phyloP scores from a whole-genome alignment of 164 flowering plant genomes.

The Aristolochia fimbriata region DNA sequence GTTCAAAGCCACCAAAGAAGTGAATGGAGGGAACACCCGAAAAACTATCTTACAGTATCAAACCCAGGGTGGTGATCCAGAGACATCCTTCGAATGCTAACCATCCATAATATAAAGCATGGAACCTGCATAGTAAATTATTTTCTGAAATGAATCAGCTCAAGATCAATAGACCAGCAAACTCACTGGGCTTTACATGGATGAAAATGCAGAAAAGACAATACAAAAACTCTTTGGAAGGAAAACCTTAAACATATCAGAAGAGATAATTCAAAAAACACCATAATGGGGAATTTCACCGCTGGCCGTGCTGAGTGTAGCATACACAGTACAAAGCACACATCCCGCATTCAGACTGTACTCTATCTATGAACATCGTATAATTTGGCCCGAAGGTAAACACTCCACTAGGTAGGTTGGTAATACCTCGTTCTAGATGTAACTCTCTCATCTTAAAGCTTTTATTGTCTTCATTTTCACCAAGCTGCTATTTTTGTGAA shows the following conservation, averaged over 20 bases:
- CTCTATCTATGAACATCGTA: too few relatives aligned
- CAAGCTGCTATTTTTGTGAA: too few relatives aligned
- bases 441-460: too few relatives aligned
- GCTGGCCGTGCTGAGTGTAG: neutral
- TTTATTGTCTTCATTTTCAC: too few relatives aligned
- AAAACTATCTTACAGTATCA: constrained; percentile 60
- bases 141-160: too few relatives aligned
- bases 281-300: neutral
- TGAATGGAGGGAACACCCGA: neutral
- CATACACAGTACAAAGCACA: too few relatives aligned
- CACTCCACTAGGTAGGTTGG: too few relatives aligned
- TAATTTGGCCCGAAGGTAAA: too few relatives aligned
- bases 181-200: neutral
- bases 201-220: neutral
- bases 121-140: constrained; percentile 44
- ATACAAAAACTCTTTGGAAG: neutral
- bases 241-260: neutral
- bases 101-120: constrained; percentile 68
- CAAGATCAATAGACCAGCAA: too few relatives aligned
- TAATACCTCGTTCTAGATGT: too few relatives aligned
- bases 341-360: too few relatives aligned
- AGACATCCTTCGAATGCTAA: constrained; percentile 71
- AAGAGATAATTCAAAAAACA: neutral
- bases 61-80: constrained; percentile 74
- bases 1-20: neutral